Evolutionary conservation across 345 rosid species (phyloP), one percentile per base, ranked within the genome.

Genomic region (Excoecaria agallocha): DNA sequence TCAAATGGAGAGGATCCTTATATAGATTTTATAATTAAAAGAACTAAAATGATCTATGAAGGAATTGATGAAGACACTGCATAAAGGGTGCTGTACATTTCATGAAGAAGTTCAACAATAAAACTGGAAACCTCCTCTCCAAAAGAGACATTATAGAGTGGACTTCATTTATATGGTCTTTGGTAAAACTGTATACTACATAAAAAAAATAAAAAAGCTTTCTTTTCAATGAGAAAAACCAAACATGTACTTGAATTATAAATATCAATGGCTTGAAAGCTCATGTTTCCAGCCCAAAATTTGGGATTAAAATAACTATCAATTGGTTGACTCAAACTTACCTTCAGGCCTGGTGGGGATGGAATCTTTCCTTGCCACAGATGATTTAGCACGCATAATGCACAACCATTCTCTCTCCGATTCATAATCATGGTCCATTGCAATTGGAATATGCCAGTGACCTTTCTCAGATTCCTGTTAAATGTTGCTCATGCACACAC

Each of bases 371-470:
- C 12, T 48, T 65, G 58, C 49, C 20, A 17, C 25, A 38, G 12
- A 20, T 20, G 81, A 79, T 52, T 71, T 75, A 13, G 80, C 74
- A 63, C 88, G 87, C 25, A 77, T 84, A 72, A 87, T 76, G 77
- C 95, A 90, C 79, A 90, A 74, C 90, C 93, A 87, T 22, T 50
- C 72, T 66, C 87, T 75, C 68, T 82, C 87, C 3, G 75, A 64
- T 46, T 87, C 87, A 59, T 71, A 58, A 70, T 77, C 89, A 5
- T 81, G 72, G 72, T 76, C 88, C 1, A 77, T 55, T 45, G 62
- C 78, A 77, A 88, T 80, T 43, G 95, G 95, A 77, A 88, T 81
- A 76, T 88, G 95, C 95, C 95, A 90, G 72, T 77, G 84, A 68
- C 92, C 95, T 57, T 84, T 79, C 76, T 84, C 91, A 20, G 90